Evolutionary conservation across 2,329 filamentous ascomycete genomes (phyloP).

Genomic region (Fusarium veterinarium): DNA sequence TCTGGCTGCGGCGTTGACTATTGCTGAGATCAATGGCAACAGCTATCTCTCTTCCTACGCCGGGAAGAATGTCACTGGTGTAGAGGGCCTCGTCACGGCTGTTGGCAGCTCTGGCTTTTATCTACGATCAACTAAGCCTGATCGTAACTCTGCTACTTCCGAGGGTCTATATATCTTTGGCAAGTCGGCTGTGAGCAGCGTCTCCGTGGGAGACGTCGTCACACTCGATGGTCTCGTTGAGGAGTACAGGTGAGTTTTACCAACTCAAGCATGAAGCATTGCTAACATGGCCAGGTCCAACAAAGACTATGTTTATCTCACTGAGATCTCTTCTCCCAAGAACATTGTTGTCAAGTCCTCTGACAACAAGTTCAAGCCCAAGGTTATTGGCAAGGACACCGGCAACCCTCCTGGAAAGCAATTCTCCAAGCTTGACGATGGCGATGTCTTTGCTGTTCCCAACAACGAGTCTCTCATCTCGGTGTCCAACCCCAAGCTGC

Average conservation of each 20-base stretch:
- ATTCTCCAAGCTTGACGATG: slow-evolving; percentile 71
- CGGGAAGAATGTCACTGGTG: slow-evolving; percentile 65
- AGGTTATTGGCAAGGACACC: slow-evolving; percentile 70
- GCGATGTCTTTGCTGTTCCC: slow-evolving; percentile 72
- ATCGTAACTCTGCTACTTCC: slow-evolving; percentile 67
- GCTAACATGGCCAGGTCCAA: slow-evolving; percentile 56
- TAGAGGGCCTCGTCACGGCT: slow-evolving; percentile 74
- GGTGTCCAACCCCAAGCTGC: slow-evolving; percentile 67
- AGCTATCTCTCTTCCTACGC: slow-evolving; percentile 71
- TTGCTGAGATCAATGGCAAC: slow-evolving; percentile 74
- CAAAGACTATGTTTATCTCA: slow-evolving; percentile 70
- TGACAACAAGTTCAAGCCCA: slow-evolving; percentile 64
- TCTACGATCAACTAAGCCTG: slow-evolving; percentile 69
- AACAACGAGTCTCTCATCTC: slow-evolving; percentile 71
- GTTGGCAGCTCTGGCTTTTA: slow-evolving; percentile 72
- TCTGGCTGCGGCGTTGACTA: slow-evolving; percentile 57
- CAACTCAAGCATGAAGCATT: not conserved
- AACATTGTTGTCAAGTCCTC: slow-evolving; percentile 65
- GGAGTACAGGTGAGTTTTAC: slow-evolving; percentile 61
- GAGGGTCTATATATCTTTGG: slow-evolving; percentile 75
- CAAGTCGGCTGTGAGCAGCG: slow-evolving; percentile 59
- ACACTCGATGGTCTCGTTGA: slow-evolving; percentile 68
- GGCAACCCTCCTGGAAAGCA: slow-evolving; percentile 68
- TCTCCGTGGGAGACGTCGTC: slow-evolving; percentile 72
- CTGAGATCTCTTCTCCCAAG: slow-evolving; percentile 68